Evolutionary conservation across 106 monocot genomes (phyloP).

Genomic region (Vanilla planifolia): DNA sequence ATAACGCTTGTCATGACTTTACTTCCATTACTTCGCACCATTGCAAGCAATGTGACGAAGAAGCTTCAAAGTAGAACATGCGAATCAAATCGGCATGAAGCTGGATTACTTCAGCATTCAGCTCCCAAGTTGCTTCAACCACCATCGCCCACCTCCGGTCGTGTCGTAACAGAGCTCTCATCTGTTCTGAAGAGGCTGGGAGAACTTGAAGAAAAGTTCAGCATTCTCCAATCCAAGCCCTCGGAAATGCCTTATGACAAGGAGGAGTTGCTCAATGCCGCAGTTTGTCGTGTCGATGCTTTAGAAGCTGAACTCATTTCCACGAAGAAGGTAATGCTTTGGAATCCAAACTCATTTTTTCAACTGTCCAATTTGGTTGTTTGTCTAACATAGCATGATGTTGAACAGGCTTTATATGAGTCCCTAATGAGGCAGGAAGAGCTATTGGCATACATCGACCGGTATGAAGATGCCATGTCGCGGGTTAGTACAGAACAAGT

Average conservation of each 20-base stretch:
- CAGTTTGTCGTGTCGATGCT: constrained; percentile 82
- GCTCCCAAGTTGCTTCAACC: constrained; percentile 9
- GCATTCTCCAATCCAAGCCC: constrained; percentile 61
- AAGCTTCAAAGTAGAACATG: constrained; percentile 13
- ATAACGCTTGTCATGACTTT: constrained; percentile 40
- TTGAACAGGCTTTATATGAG: constrained; percentile 6
- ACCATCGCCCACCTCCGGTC: too few relatives aligned
- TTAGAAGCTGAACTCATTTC: constrained; percentile 90
- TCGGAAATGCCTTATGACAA: constrained; percentile 82
- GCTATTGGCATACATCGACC: constrained; percentile 7
- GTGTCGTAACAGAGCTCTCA: constrained; percentile 16
- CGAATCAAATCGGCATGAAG: neutral
- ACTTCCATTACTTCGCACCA: constrained; percentile 29
- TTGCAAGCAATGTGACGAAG: constrained; percentile 21
- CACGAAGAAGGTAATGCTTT: constrained; percentile 49
- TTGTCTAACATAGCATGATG: neutral
- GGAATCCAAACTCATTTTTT: too few relatives aligned
- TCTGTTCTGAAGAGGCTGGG: constrained; percentile 16
- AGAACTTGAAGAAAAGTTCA: constrained; percentile 26
- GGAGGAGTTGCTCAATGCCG: constrained; percentile 87
- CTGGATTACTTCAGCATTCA: neutral
- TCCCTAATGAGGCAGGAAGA: constrained; percentile 13
- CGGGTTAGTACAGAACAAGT: constrained; percentile 4
- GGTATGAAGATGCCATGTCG: constrained; percentile 1
- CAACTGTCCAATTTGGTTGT: neutral